These are phyloP conservation scores for Penicillium italicum DNA, from an alignment of 2,329 filamentous ascomycete species.

Conservation along the genomic window DNA sequence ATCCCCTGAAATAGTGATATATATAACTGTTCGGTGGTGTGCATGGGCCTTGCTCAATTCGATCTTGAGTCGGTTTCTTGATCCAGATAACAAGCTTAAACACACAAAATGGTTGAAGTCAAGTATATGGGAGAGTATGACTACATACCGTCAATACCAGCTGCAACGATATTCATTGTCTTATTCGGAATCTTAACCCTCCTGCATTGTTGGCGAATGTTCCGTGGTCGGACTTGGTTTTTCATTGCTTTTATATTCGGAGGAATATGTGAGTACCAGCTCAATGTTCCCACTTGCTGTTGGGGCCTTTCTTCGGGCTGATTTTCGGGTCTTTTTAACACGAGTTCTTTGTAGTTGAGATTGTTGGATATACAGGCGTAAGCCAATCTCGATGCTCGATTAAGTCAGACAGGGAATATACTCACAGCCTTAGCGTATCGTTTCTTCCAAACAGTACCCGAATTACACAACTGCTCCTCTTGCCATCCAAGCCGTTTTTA, in stretches of 20 bases:
- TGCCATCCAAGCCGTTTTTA: slow-evolving; percentile 26
- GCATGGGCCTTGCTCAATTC: too few species aligned
- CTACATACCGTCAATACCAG: neutral
- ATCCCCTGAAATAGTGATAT: neutral
- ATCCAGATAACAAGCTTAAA: too few species aligned
- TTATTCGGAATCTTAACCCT: neutral
- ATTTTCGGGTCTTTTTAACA: neutral
- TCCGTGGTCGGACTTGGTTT: neutral
- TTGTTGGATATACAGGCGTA: neutral
- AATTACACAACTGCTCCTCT: neutral
- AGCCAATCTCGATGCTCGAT: neutral
- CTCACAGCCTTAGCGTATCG: neutral
- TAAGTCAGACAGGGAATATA: neutral
- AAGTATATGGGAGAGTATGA: neutral
- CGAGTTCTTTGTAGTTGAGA: neutral
- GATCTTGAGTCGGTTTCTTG: neutral
- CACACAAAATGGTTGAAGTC: neutral
- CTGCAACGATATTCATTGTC: neutral
- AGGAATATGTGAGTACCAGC: neutral
- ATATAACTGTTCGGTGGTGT: neutral
- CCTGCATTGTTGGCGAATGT: neutral
- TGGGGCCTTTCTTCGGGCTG: neutral
- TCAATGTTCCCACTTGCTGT: neutral
- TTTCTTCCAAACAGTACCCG: neutral
- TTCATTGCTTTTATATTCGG: neutral